Base-by-base conservation (phyloP, 768 basidiomycete genomes). In the Fomitopsis serialis region DNA sequence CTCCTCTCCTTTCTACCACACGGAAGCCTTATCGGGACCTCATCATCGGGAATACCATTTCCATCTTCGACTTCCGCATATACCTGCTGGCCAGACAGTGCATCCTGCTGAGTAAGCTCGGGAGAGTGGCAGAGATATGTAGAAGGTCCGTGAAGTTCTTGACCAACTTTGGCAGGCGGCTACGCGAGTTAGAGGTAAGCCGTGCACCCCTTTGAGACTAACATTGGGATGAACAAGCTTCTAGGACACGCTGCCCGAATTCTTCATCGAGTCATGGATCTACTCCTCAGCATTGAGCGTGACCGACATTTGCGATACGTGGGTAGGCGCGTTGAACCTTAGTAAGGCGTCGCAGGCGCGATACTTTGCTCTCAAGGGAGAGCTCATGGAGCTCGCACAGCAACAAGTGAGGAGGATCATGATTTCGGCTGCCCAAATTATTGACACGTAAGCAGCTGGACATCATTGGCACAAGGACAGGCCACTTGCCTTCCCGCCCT, bases 221-320 rank as follows among this genome's bases (percentile, higher is more conserved):
- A 24, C 17, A 2, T n/a, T 17, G 10, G 19, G 15, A 15, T 50
- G 6, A 11, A 11, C 29, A 32, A 6, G 6, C 11, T 32, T 32
- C 29, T 54, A 85, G 80, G 65, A 62, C 32, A 76, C 73, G 3
- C 71, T 89, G 22, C 78, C 87, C 0, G 71, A 73, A 17, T 81
- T 85, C 63, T 97, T 96, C 65, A 75, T 97, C 32, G 91, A 97
- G 65, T 87, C 90, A 0, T 99, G 97, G 97, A 87, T 81, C 32
- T 98, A 92, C 69, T 92, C 89, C 17, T 92, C 94, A 0, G 85
- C 92, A 19, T 74, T 95, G 42, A 91, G 86, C 57, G 83, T 87
- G 42, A 82, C 93, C 24, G 85, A 91, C 12, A 84, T 85, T 59
- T 90, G 87, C 61, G 86, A 90, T 57, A 68, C 70, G 2, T 94